Conservation (phyloP, 805 yeast species). For the Zygotorulaspora florentina region DNA sequence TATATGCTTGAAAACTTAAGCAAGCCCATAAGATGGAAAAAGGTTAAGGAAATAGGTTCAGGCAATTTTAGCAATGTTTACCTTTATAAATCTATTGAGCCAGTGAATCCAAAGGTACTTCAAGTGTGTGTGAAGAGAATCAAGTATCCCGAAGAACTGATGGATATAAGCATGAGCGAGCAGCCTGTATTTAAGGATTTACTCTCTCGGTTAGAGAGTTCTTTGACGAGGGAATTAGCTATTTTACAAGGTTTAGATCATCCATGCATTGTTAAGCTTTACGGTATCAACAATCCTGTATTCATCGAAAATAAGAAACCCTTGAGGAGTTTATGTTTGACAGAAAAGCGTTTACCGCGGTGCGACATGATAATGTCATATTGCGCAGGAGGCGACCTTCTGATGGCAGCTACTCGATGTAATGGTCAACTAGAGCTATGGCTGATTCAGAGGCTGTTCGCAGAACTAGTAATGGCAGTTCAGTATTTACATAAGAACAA, state of each 20-base stretch:
- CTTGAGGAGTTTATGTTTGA: slow-evolving; percentile 29
- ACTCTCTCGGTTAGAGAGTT: slow-evolving; percentile 52
- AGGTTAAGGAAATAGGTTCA: slow-evolving; percentile 47
- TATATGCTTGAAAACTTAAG: slow-evolving; percentile 17
- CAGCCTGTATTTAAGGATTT: slow-evolving; percentile 36
- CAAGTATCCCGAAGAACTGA: slow-evolving; percentile 34
- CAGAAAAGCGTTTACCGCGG: slow-evolving; percentile 20
- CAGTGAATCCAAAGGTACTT: slow-evolving; percentile 9
- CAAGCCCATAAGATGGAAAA: slow-evolving; percentile 32
- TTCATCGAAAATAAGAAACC: slow-evolving; percentile 29
- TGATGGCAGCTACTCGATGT: slow-evolving; percentile 49
- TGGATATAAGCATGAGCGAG: slow-evolving; percentile 17
- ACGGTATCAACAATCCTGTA: slow-evolving; percentile 41
- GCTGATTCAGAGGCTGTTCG: slow-evolving; percentile 57
- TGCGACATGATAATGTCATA: slow-evolving; percentile 63
- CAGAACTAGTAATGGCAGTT: slow-evolving; percentile 68
- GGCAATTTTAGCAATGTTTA: slow-evolving; percentile 70
- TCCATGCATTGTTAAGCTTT: slow-evolving; percentile 63
- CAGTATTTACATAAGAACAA: slow-evolving; percentile 61
- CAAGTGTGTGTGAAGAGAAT: slow-evolving; percentile 71
- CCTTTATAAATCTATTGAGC: slow-evolving; percentile 38
- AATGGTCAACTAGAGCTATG: slow-evolving; percentile 43
- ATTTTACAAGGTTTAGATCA: slow-evolving; percentile 55
- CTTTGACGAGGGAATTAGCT: slow-evolving; percentile 68
- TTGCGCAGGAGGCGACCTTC: slow-evolving; percentile 82